Conservation (phyloP, 164 flowering plant genomes). For the Nelumbo lutea region DNA sequence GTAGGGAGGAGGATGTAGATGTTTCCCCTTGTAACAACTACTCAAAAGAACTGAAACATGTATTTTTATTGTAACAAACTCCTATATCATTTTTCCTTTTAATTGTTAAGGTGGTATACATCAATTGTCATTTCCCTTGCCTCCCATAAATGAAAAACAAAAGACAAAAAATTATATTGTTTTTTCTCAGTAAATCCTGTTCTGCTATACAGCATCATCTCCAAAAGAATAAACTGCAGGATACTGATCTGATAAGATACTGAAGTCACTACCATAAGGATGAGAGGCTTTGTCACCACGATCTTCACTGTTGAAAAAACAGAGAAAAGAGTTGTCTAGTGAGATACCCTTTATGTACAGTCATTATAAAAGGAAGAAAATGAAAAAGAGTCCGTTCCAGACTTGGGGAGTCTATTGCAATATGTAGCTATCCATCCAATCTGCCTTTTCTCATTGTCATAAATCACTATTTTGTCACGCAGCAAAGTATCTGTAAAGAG, state of each 20-base stretch:
- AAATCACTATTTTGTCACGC: slow-evolving; percentile 68
- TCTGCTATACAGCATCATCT: not conserved
- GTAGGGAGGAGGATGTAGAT: no score
- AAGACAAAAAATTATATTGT: no score
- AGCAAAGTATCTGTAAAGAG: slow-evolving; percentile 54
- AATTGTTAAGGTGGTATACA: no score
- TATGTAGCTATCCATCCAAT: slow-evolving; percentile 74
- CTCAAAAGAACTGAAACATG: no score
- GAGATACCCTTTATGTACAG: slow-evolving; percentile 25
- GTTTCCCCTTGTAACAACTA: no score
- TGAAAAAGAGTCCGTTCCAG: slow-evolving; percentile 32
- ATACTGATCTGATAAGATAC: not conserved
- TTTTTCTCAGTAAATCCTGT: not conserved
- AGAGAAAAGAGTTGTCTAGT: slow-evolving; percentile 25
- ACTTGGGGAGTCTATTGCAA: slow-evolving; percentile 73
- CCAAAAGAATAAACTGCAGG: not conserved
- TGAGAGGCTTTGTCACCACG: slow-evolving; percentile 7
- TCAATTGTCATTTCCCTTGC: no score
- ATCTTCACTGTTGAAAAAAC: slow-evolving; percentile 48
- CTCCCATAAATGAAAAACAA: no score
- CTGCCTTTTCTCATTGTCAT: slow-evolving; percentile 65
- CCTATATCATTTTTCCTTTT: no score
- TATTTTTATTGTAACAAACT: no score
- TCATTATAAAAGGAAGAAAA: slow-evolving; percentile 23
- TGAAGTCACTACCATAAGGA: not conserved